These are phyloP conservation scores for Forsythia viridissima DNA, from an alignment of 257 asterid species.

Conservation along the genomic window DNA sequence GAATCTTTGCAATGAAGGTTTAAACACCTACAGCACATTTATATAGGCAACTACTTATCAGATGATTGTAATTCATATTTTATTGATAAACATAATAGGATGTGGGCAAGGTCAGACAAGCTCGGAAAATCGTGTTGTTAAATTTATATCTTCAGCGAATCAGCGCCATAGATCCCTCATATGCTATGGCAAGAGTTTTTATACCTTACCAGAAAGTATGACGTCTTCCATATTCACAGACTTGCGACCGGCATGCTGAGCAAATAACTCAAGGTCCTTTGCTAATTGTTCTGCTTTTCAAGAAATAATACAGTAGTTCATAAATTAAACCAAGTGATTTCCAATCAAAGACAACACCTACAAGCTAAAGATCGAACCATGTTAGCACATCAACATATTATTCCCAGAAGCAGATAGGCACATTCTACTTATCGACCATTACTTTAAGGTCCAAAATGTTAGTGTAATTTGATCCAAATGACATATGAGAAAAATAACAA, in stretches of 20 bases:
- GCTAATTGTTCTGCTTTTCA: slow-evolving; percentile 78
- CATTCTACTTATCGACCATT: background rate
- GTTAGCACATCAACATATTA: background rate
- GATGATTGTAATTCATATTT: background rate
- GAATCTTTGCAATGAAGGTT: background rate
- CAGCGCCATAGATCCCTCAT: background rate
- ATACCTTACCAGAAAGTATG: slow-evolving; percentile 70
- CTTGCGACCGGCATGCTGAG: slow-evolving; percentile 89
- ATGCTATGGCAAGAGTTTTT: background rate
- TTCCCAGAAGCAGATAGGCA: background rate
- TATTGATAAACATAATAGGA: background rate
- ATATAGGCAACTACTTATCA: background rate
- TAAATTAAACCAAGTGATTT: background rate
- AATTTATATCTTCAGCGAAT: background rate
- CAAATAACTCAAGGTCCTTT: slow-evolving; percentile 83
- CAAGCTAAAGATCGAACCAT: background rate
- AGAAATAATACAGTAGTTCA: slow-evolving; percentile 10
- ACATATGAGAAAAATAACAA: background rate
- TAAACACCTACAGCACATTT: background rate
- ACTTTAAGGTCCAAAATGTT: background rate
- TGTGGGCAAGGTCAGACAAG: background rate
- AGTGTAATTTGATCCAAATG: background rate
- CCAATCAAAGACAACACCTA: background rate
- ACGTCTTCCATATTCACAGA: slow-evolving; percentile 96
- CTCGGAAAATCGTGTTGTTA: background rate